Evolutionary conservation across 352 stramenopile species (phyloP).

Genomic region (Phytophthora tubulina): DNA sequence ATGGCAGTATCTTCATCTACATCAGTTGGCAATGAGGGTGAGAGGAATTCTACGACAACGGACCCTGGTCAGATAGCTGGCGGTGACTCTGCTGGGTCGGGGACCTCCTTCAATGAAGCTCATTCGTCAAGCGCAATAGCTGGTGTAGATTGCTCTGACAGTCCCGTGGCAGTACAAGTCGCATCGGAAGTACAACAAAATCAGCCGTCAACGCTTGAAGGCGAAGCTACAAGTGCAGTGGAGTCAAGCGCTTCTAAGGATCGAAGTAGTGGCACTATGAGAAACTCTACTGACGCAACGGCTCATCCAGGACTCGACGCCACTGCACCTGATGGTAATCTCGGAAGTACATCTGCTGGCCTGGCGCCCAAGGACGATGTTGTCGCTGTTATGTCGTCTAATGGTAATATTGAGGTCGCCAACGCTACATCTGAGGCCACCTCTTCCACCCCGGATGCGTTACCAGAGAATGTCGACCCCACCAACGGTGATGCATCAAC

Average conservation of each 20-base stretch:
- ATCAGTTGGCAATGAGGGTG: neutral
- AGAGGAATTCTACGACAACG: neutral
- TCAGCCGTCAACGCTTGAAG: slow-evolving; percentile 3
- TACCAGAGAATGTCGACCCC: neutral
- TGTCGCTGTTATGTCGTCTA: neutral
- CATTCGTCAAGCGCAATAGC: slow-evolving; percentile 6
- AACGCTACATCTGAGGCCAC: neutral
- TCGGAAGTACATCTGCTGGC: neutral
- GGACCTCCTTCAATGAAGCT: neutral
- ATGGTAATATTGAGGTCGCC: neutral
- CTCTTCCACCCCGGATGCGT: neutral
- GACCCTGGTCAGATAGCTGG: neutral
- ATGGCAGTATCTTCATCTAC: neutral
- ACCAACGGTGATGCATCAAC: neutral
- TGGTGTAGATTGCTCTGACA: slow-evolving; percentile 1
- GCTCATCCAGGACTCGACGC: neutral
- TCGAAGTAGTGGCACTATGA: neutral
- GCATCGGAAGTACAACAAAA: slow-evolving; percentile 7
- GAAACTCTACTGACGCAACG: neutral
- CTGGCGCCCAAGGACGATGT: neutral
- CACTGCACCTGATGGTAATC: neutral
- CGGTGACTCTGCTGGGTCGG: neutral
- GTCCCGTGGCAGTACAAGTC: slow-evolving; percentile 1
- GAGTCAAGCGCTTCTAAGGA: slow-evolving; percentile 1
- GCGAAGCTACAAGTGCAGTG: neutral